Base-by-base conservation (phyloP, 352 stramenopile species). In the Globisporangium abappressorium region DNA sequence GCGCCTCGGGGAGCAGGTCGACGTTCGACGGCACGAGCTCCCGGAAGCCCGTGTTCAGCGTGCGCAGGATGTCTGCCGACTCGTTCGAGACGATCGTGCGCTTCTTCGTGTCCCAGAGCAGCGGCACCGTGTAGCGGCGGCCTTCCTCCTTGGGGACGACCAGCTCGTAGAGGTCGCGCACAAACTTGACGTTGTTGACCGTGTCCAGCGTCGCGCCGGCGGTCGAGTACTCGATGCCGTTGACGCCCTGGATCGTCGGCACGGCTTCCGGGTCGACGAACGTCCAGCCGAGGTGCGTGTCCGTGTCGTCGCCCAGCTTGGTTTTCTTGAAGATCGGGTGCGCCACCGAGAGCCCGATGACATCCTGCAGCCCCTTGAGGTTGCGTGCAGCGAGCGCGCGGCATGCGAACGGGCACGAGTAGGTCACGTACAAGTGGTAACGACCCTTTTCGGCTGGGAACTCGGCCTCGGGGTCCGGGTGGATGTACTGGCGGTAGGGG, bases 361-460 rank as follows among this genome's bases (percentile, higher is more conserved):
- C 71, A 71, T 98, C 82, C 62, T 98, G 71, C 7, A 99, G 79
- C 0, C 93, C 93, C 70, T 98, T 98, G 30, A 99, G 72, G 11
- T 90, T 78, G 60, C 87, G 80, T 8, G 94, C 82, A 2, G 91
- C 76, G 1, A 97, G 68, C 12, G 79, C 82, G 20, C 79, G 76
- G 46, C 76, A 80, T 1, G 79, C 80, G 30, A 81, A 89, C 26
- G 97, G 96, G 75, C 96, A 99, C 36, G 93, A 92, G 62, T 92
- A 87, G 11, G 89, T 84, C 2, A 98, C 79, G 78, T 98, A 98
- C 26, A 99, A 75, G 76, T 98, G 94, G 75, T 99, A 90, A 28
- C 82, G 80, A 15, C 65, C 79, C n/a, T 76, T 77, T 55, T 89
- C 77, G 0, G 70, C 65, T 11, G 71, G 70, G 73, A 74, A 79